phyloP scores from a whole-genome alignment of 1,139 yeast genomes.

The Blastobotrys malaysiensis region DNA sequence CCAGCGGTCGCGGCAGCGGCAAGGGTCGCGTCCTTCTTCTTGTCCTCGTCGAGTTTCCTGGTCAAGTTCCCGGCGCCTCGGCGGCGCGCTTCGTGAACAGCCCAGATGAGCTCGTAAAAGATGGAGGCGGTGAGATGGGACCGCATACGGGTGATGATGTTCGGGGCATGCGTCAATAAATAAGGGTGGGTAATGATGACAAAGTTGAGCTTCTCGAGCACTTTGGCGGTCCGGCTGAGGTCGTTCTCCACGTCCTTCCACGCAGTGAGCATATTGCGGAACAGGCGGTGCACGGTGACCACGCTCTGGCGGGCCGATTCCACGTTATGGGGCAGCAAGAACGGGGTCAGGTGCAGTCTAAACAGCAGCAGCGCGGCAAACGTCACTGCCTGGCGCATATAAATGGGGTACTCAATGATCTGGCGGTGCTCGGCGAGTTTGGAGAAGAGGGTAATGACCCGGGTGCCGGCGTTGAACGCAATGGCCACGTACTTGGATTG shows the following conservation, averaged over 20 bases:
- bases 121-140: slow-evolving; percentile 88
- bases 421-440: slow-evolving; percentile 61
- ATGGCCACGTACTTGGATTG: slow-evolving; percentile 79
- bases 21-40: slow-evolving; percentile 11
- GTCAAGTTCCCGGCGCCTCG: slow-evolving; percentile 33
- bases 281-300: slow-evolving; percentile 84
- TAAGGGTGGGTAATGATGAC: slow-evolving; percentile 87
- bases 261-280: slow-evolving; percentile 80
- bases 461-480: slow-evolving; percentile 76
- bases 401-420: slow-evolving; percentile 79
- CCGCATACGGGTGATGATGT: slow-evolving; percentile 82
- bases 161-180: slow-evolving; percentile 58
- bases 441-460: slow-evolving; percentile 73
- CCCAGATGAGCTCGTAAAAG: slow-evolving; percentile 90
- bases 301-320: slow-evolving; percentile 90
- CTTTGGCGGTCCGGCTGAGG: slow-evolving; percentile 85
- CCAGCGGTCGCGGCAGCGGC: too few species aligned
- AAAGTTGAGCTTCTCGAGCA: slow-evolving; percentile 83
- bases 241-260: slow-evolving; percentile 92
- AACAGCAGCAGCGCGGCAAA: slow-evolving; percentile 76
- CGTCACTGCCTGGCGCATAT: slow-evolving; percentile 77
- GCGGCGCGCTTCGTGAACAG: slow-evolving; percentile 89
- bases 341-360: slow-evolving; percentile 75
- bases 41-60: slow-evolving; percentile 7
- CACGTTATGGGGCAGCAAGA: slow-evolving; percentile 67